These are phyloP conservation scores for Helotiales sp. DNA, from an alignment of 2,329 filamentous ascomycete genomes.

Conservation along the genomic window DNA sequence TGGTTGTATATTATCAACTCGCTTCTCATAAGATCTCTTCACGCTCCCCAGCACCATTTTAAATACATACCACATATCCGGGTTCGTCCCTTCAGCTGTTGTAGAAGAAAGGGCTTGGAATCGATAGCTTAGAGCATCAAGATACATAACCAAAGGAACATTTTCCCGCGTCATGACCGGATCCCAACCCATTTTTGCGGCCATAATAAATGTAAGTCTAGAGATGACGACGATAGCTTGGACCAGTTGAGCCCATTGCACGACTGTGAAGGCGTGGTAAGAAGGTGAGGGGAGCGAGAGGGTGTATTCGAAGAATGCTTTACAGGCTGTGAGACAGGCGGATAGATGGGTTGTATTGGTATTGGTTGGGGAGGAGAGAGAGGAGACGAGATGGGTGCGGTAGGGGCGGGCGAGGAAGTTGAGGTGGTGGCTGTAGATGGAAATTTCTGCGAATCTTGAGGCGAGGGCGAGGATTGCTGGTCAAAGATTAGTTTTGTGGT, in stretches of 20 bases:
- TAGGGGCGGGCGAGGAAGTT: constrained; percentile 28
- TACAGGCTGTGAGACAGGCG: constrained; percentile 22
- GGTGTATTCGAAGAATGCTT: constrained; percentile 29
- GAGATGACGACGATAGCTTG: constrained; percentile 25
- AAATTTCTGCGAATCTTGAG: constrained; percentile 16
- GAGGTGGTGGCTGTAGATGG: constrained; percentile 29
- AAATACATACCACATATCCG: constrained; percentile 27
- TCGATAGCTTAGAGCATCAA: constrained; percentile 31
- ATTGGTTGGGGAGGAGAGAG: background rate
- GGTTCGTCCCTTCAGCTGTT: constrained; percentile 7
- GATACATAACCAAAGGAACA: constrained; percentile 31
- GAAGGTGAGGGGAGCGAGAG: constrained; percentile 25
- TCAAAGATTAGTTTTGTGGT: background rate
- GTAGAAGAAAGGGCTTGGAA: constrained; percentile 22
- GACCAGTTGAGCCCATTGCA: constrained; percentile 26
- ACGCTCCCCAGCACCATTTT: constrained; percentile 27
- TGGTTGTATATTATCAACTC: constrained; percentile 21
- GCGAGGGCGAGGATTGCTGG: constrained; percentile 23
- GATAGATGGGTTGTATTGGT: constrained; percentile 17
- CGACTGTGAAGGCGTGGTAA: constrained; percentile 23
- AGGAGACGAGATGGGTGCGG: constrained; percentile 8
- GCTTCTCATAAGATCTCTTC: constrained; percentile 26
- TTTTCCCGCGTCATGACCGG: constrained; percentile 23
- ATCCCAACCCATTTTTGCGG: constrained; percentile 26
- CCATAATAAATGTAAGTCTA: constrained; percentile 31